Conservation (phyloP, 345 rosid genomes). For the Zanthoxylum bungeanum region DNA sequence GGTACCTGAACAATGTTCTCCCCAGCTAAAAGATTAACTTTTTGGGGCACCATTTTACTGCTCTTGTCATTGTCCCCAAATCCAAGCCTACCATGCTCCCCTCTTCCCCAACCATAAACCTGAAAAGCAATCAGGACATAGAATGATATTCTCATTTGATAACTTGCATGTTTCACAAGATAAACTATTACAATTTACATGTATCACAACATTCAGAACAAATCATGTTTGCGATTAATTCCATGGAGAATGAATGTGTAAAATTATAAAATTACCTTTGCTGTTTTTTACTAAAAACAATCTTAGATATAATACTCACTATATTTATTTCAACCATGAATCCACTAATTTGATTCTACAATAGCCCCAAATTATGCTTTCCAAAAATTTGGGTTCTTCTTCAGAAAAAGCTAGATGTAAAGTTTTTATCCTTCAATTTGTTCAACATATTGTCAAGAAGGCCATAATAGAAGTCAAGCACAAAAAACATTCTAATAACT, state of each 20-base stretch:
- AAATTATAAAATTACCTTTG: background rate
- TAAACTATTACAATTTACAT: background rate
- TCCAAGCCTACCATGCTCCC: slow-evolving; percentile 98
- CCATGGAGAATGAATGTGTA: too few relatives aligned
- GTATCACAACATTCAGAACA: background rate
- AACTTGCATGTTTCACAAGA: background rate
- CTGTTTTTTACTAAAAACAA: background rate
- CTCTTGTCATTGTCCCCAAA: slow-evolving; percentile 98
- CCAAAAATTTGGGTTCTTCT: background rate
- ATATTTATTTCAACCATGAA: background rate
- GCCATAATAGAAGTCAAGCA: background rate
- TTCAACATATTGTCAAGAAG: background rate
- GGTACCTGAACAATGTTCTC: slow-evolving; percentile 78
- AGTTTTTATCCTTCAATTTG: background rate
- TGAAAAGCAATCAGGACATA: slow-evolving; percentile 18
- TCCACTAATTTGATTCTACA: background rate
- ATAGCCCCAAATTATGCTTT: background rate
- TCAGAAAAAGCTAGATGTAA: background rate
- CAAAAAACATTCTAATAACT: background rate
- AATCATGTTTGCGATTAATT: too few relatives aligned
- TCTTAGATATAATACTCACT: background rate
- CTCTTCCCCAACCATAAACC: slow-evolving; percentile 99
- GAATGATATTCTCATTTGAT: slow-evolving; percentile 5
- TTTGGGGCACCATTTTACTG: slow-evolving; percentile 97
- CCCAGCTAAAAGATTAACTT: slow-evolving; percentile 78